Base-by-base conservation (phyloP, 2,329 filamentous ascomycete species). In the Sclerotinia trifoliorum region DNA sequence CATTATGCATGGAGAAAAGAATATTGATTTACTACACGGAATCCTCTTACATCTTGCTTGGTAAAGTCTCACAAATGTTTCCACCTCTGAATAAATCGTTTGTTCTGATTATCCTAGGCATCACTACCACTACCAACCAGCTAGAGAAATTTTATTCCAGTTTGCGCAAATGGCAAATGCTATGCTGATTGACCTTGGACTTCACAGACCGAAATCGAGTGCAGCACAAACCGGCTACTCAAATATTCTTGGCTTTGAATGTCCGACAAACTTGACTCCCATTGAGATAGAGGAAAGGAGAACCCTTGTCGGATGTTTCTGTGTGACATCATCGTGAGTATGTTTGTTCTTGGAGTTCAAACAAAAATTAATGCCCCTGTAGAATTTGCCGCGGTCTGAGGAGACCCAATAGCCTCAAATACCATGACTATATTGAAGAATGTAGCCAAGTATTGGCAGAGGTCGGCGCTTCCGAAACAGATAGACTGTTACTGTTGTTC, bases 41-140 rank as follows among this genome's bases (percentile, higher is more conserved):
- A 76, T 88, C 26, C 77, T 88, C 35, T 80, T 88, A 7, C 88
- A 88, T 70, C 82, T 84, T 62, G 79, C 82, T 24, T 88, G 86
- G 86, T 88, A 76, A 71, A 10, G 32, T 19, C 11, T 26, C n/a
- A 29, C 26, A 42, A 19, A 19, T 46, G 3, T 49, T 15, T 15
- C 10, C 32, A n/a, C 13, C 5, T 5, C n/a, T 11, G 21, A 19
- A 60, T 6, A 60, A 46, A 42, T 11, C 4, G 56, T 29, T 68
- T 35, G 5, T 54, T 48, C n/a, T 62, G n/a, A 52, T 29, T 8
- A 60, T 46, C 17, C 32, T 56, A 75, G 74, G 73, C 74, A 75
- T 68, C 77, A 78, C 62, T 74, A 74, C 44, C 75, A 75, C 56
- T 78, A 78, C 44, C 71, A 76, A 19, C 69, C 72, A 7, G 71